Base-by-base conservation (phyloP, 139 green algal genomes). In the Chlamydomonas eustigma region DNA sequence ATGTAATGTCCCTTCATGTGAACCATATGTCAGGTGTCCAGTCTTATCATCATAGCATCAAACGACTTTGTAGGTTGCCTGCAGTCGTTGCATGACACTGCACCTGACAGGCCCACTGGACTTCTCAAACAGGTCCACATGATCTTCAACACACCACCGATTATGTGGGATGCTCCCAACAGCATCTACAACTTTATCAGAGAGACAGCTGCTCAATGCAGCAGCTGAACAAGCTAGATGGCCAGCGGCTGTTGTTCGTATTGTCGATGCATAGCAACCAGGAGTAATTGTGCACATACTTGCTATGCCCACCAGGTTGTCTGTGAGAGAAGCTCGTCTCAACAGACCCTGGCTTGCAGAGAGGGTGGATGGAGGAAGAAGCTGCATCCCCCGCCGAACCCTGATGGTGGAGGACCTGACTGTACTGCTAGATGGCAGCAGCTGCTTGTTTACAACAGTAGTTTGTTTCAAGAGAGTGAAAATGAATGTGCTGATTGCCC, bases 91-190 rank as follows among this genome's bases (percentile, higher is more conserved):
- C n/a, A n/a, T n/a, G n/a, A n/a, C n/a, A n/a, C n/a, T n/a, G n/a
- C 38, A 75, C 68, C 78, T 76, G 51, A 78, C 78, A 31, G 73
- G 64, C 31, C 69, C 30, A 3, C 78, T 73, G 18, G 44, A 58
- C 12, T 58, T 18, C 44, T 83, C 73, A 31, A 74, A 51, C 18
- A 80, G 65, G 5, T 12, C n/a, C 0, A 32, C 67, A 12, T 77
- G 37, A 32, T 66, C 78, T 37, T 83, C 78, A 2, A 39, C 30
- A 25, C 66, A 73, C 66, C 77, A 83, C 6, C 78, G 50, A 25
- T 35, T 52, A 66, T 74, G 79, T n/a, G 78, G 78, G 33, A 83
- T 66, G 1, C 4, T 22, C 25, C 73, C 52, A 22, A 83, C 28
- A 18, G 78, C 78, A 52, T 83, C 78, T 24, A 76, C 25, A 4